Base-by-base conservation (phyloP, 1,139 yeast genomes). In the Pichia sp. region DNA sequence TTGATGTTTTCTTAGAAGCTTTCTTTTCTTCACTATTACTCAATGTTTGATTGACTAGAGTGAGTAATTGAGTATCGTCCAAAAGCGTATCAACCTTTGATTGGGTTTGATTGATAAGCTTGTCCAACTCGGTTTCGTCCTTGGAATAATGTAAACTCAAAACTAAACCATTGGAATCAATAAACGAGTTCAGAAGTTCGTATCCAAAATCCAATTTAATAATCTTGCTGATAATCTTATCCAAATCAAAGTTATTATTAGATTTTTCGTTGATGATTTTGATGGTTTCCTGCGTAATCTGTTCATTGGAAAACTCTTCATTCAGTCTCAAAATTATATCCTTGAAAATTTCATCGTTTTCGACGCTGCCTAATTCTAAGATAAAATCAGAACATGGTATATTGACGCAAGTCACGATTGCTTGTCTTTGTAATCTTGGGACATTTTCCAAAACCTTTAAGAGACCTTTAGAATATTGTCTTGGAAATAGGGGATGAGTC, bases 401-500 rank as follows among this genome's bases (percentile, higher is more conserved):
- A 48, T 80, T 78, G 3, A 87, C 85, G 52, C 94, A 82, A 1
- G 92, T 81, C 11, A 81, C 84, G 43, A 87, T 73, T 1, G 95
- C 92, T 60, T 85, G 95, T 62, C 87, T 79, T 60, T 84, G 72
- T 48, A 88, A 70, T 44, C 84, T 74, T 36, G 85, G 79, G 27
- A 63, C 60, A 3, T 65, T 52, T 47, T 67, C 65, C 36, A 87
- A 69, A 41, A 73, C 69, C 27, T 51, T 46, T 41, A 85, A 62
- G 41, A 90, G 64, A 1, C 79, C 81, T 2, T 66, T 66, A 5
- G 85, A 69, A 53, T 69, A 75, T 27, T 70, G 65, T 4, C 70
- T 65, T 8, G 97, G 96, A 63, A 83, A 87, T 33, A 86, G 66
- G 28, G 97, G 96, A 64, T 87, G 95, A 3, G 95, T 85, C 50